Conservation (phyloP, 306 rosid genomes). For the Trifolium pratense region DNA sequence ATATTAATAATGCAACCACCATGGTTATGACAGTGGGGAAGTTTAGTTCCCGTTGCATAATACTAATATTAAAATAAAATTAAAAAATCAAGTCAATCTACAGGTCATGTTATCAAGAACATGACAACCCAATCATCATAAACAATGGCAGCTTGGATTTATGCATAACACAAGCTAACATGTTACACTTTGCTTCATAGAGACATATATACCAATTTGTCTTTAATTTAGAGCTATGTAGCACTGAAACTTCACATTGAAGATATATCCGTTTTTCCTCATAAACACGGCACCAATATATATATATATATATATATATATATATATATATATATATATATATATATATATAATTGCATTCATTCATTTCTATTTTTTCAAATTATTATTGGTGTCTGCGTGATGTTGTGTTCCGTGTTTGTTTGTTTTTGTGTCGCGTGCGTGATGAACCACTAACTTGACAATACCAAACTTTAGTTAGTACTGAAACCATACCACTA, state of each 20-base stretch:
- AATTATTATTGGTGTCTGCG: too few species aligned
- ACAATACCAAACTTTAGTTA: constrained; percentile 19
- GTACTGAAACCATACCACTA: constrained; percentile 7
- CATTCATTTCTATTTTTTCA: too few species aligned
- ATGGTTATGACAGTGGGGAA: not conserved
- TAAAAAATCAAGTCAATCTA: constrained; percentile 3
- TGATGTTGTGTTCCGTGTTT: not conserved
- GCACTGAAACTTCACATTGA: not conserved
- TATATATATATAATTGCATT: too few species aligned
- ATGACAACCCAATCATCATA: constrained; percentile 34
- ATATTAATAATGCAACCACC: constrained; percentile 15
- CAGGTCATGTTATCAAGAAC: constrained; percentile 10
- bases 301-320: too few species aligned
- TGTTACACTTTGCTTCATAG: constrained; percentile 32
- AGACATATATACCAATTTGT: constrained; percentile 32
- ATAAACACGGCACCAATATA: not conserved
- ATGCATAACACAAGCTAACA: constrained; percentile 36
- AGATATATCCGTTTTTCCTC: not conserved
- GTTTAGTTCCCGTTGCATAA: constrained; percentile 27
- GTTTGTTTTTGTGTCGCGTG: not conserved
- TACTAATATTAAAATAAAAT: constrained; percentile 4
- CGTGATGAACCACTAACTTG: not conserved
- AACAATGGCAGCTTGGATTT: constrained; percentile 32
- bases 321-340: too few species aligned
- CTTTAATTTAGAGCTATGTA: not conserved